These are phyloP conservation scores for Phoma sp. DNA, from an alignment of 2,329 filamentous ascomycete species.

Conservation along the genomic window DNA sequence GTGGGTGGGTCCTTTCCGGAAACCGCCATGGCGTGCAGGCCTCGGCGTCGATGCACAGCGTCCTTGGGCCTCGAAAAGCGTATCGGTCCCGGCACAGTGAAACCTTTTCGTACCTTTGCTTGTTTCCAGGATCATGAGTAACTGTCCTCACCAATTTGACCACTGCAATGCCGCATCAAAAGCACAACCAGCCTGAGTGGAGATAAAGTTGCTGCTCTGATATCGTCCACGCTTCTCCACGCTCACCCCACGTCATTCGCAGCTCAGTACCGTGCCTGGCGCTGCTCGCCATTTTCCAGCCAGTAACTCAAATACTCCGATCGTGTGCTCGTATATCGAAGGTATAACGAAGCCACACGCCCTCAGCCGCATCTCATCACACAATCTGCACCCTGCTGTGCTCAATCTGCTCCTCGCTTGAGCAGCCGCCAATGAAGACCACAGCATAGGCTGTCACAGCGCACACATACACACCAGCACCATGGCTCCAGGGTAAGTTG, in stretches of 20 bases:
- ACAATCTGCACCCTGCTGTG: not conserved
- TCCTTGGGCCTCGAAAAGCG: constrained; percentile 5
- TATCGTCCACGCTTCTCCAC: constrained; percentile 13
- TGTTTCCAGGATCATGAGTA: constrained; percentile 13
- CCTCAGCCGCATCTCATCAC: not conserved
- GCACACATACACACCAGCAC: not conserved
- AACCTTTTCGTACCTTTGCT: constrained; percentile 13
- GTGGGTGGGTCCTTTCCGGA: constrained; percentile 12
- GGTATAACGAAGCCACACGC: not conserved
- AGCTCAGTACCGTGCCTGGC: constrained; percentile 2
- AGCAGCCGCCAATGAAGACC: constrained; percentile 1
- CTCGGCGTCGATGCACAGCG: constrained; percentile 12
- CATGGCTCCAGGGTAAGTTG: constrained; percentile 16
- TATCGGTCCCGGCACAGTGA: constrained; percentile 9
- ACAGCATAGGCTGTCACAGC: constrained; percentile 1
- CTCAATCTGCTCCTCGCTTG: constrained; percentile 1
- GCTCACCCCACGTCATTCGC: constrained; percentile 16
- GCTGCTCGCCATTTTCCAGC: constrained; percentile 1
- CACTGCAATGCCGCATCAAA: constrained; percentile 10
- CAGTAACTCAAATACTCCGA: not conserved
- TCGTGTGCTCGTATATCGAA: not conserved
- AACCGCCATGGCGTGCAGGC: constrained; percentile 9
- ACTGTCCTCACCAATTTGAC: constrained; percentile 1
- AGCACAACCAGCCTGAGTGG: constrained; percentile 9
- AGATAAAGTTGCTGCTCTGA: constrained; percentile 6